Base-by-base conservation (phyloP, 805 yeast genomes). In the Starmerella bacillaris region DNA sequence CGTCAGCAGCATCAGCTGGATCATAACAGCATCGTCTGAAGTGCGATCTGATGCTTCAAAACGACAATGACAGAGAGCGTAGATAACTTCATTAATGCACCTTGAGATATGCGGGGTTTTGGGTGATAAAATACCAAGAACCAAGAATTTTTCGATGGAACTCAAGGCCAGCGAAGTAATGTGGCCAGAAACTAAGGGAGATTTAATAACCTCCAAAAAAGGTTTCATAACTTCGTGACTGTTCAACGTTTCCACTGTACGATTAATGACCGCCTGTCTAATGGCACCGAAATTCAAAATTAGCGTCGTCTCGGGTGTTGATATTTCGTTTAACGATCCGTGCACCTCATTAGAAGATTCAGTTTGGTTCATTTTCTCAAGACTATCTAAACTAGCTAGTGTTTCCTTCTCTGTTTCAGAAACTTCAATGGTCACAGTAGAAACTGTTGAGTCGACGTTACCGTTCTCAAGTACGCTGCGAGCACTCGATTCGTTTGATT, bases 11-110 rank as follows among this genome's bases (percentile, higher is more conserved):
- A 89, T 67, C 16, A 89, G 92, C 50, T 79, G 79, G 34, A 86
- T 64, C 31, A 89, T 60, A 3, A 89, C 86, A 0, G 92, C 78
- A 53, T 89, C 98, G 57, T 89, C 96, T 29, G 80, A 76, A 24
- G 76, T 68, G 53, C 82, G 92, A 51, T 84, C 94, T 0, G 89
- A 77, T 2, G 94, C 94, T 60, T 89, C 95, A 53, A 89, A 89
- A 31, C 94, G 70, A 57, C 96, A 89, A 52, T 82, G 94, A 1
- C 96, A 79, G 42, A 89, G 64, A 0, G 95, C 70, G 41, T 70
- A 68, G 7, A 75, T 68, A 32, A 78, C 65, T 49, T 78, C 80
- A 14, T 72, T 67, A 41, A 79, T 56, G 1, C 77, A 67, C 31
- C 59, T 64, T 21, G 61, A 65, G 16, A 78, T 56, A 37, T 76